Percentiles rank a stretch among this genome's conserved stretches.
These are phyloP conservation scores for Phycomyces nitens DNA, from an alignment of 192 early-diverging fungal species.

Conservation along the genomic window DNA sequence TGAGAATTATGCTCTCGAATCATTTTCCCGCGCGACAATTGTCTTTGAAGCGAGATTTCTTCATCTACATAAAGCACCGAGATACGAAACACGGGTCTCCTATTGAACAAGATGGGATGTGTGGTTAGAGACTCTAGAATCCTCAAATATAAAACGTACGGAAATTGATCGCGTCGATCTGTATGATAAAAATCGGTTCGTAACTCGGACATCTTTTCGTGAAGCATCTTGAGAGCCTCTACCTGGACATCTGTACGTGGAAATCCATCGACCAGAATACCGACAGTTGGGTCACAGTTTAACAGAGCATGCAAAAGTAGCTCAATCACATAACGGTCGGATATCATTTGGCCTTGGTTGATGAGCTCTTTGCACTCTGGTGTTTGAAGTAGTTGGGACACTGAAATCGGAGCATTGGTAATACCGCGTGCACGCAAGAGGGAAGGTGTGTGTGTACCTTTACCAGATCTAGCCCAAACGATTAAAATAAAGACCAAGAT, in stretches of 20 bases:
- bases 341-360: constrained; percentile 55
- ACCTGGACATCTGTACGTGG: constrained; percentile 58
- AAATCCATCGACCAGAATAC: constrained; percentile 54
- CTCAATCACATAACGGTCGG: constrained; percentile 53
- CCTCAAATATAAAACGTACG: constrained; percentile 12
- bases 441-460: constrained; percentile 56
- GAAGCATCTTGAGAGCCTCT: constrained; percentile 48
- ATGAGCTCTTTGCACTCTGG: constrained; percentile 57
- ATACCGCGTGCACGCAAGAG: constrained; percentile 53
- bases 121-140: not conserved
- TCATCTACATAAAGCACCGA: constrained; percentile 57
- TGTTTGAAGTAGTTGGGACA: constrained; percentile 47
- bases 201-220: constrained; percentile 55
- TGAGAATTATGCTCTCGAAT: constrained; percentile 51
- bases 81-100: constrained; percentile 54
- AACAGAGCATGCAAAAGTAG: constrained; percentile 47
- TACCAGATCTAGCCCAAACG: constrained; percentile 41
- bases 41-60: constrained; percentile 51
- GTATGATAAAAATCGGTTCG: constrained; percentile 49
- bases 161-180: constrained; percentile 45
- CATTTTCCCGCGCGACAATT: constrained; percentile 42
- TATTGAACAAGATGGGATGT: constrained; percentile 6
- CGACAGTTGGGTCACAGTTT: constrained; percentile 49
- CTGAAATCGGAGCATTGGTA: constrained; percentile 53
- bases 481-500: no score